These are phyloP conservation scores for Lentinula guzmanii DNA, from an alignment of 768 basidiomycete genomes.

Conservation along the genomic window DNA sequence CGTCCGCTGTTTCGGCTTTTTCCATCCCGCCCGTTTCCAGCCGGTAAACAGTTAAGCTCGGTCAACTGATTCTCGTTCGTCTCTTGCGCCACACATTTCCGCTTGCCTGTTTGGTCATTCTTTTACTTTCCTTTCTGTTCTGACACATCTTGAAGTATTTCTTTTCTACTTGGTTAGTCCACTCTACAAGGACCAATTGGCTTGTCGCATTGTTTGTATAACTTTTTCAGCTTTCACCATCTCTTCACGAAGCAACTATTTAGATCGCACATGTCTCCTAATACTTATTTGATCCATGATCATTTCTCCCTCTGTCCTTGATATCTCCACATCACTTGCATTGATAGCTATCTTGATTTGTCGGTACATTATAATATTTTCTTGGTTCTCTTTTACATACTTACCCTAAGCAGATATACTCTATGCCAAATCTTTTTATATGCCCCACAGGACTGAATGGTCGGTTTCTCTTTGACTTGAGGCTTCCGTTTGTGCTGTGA, in stretches of 20 bases:
- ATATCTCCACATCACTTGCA: not conserved
- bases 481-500: not conserved
- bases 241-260: not conserved
- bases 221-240: not conserved
- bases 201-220: not conserved
- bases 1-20: constrained; percentile 12
- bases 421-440: not conserved
- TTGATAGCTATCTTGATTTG: constrained; percentile 5
- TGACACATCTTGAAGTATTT: not conserved
- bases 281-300: not conserved
- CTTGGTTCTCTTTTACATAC: not conserved
- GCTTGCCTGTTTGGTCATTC: not conserved
- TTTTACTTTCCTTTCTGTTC: not conserved
- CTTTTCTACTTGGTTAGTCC: not conserved
- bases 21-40: not conserved
- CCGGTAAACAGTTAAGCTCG: not conserved
- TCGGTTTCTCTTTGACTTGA: not conserved
- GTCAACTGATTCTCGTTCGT: not conserved
- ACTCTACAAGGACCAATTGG: not conserved
- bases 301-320: not conserved
- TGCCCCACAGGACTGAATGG: not conserved
- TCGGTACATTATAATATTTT: not conserved
- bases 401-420: not conserved
- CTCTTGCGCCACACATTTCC: not conserved
- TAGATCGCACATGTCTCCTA: not conserved